These are phyloP conservation scores for Mrakia frigida DNA, from an alignment of 768 basidiomycete genomes.

Conservation along the genomic window DNA sequence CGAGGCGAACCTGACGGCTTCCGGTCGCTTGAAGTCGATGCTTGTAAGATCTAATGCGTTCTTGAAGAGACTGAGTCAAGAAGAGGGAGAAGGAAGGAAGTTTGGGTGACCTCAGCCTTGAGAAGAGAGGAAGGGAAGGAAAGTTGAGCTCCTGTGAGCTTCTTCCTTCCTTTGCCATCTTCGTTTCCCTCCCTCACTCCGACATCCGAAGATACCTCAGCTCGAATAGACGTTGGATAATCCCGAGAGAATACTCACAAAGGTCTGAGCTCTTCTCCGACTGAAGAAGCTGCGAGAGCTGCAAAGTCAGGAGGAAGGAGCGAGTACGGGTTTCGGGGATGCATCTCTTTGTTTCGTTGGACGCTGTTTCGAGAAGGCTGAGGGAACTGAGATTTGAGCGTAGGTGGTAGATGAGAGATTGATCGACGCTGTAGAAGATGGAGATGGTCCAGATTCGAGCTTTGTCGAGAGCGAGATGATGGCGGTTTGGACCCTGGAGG, in stretches of 20 bases:
- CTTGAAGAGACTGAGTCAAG: conserved; percentile 38
- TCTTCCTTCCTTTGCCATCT: conserved; percentile 19
- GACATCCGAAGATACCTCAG: too few species aligned
- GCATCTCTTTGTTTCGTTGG: too few species aligned
- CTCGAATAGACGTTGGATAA: background rate
- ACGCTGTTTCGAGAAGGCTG: background rate
- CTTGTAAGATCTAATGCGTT: conserved; percentile 42
- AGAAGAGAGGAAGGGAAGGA: conserved; percentile 4
- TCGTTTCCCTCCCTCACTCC: background rate
- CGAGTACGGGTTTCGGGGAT: conserved; percentile 52
- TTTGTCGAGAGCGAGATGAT: too few species aligned
- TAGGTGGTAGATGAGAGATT: background rate
- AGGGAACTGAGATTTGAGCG: background rate
- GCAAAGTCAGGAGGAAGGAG: conserved; percentile 55
- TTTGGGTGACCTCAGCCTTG: background rate
- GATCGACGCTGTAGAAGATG: background rate
- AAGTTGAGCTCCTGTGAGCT: conserved; percentile 20
- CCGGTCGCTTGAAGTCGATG: conserved; percentile 72
- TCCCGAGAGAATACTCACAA: conserved; percentile 48
- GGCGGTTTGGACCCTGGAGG: too few species aligned
- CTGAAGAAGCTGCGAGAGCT: conserved; percentile 52
- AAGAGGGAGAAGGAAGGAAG: background rate
- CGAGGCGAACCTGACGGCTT: conserved; percentile 58
- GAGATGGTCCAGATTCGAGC: too few species aligned
- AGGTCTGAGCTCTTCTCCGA: conserved; percentile 53